Conservation (phyloP, 192 early-diverging fungal species). For the Coemansia sp. region DNA sequence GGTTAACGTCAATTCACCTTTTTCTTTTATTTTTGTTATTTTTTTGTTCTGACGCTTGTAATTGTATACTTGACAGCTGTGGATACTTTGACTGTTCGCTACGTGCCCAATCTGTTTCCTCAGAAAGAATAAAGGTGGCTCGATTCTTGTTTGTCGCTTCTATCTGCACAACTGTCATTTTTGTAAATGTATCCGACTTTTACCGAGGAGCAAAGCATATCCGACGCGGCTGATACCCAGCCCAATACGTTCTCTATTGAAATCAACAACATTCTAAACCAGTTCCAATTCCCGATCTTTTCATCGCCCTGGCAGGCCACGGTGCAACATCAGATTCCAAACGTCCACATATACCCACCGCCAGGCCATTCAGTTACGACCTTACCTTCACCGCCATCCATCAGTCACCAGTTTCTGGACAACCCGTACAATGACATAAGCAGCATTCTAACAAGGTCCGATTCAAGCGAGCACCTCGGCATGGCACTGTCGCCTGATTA, state of each 20-base stretch:
- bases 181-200: conserved; percentile 6
- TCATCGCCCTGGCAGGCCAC: not conserved
- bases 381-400: not conserved
- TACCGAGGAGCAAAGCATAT: conserved; percentile 1
- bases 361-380: not conserved
- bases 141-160: conserved; percentile 3
- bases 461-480: not conserved
- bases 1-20: not conserved
- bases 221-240: conserved; percentile 5
- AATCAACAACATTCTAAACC: not conserved
- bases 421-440: not conserved
- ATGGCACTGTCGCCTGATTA: not conserved
- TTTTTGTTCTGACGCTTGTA: not conserved
- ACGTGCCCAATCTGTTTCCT: not conserved
- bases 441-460: not conserved
- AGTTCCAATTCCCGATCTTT: not conserved
- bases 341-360: not conserved
- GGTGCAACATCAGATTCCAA: not conserved
- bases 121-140: conserved; percentile 3
- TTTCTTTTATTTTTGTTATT: not conserved
- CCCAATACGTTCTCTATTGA: not conserved
- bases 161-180: conserved; percentile 4
- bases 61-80: not conserved
- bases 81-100: not conserved
- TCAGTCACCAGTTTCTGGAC: not conserved